These are phyloP conservation scores for Paraphoma chrysanthemicola DNA, from an alignment of 2,329 filamentous ascomycete genomes.

Conservation along the genomic window DNA sequence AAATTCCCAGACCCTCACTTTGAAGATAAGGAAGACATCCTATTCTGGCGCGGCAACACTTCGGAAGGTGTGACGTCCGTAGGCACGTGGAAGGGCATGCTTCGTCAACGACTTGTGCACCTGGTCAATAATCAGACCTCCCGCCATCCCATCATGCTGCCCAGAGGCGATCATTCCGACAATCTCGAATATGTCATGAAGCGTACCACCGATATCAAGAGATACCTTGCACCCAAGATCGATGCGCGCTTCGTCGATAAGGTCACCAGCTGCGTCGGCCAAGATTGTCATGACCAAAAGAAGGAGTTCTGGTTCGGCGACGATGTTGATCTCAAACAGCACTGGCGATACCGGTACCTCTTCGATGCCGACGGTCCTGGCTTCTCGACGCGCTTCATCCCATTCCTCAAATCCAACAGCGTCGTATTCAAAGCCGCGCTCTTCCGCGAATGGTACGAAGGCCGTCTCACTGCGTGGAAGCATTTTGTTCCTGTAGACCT, in stretches of 20 bases:
- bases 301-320: conserved; percentile 59
- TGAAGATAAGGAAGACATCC: conserved; percentile 65
- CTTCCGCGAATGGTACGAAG: conserved; percentile 81
- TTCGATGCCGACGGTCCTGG: conserved; percentile 74
- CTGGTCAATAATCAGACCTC: conserved; percentile 51
- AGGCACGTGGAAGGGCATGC: conserved; percentile 71
- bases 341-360: conserved; percentile 73
- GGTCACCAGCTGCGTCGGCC: conserved; percentile 62
- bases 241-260: conserved; percentile 67
- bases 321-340: conserved; percentile 60
- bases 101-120: conserved; percentile 74
- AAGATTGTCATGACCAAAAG: conserved; percentile 61
- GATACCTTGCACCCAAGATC: conserved; percentile 55
- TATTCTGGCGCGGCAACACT: conserved; percentile 79
- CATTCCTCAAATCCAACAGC: conserved; percentile 69
- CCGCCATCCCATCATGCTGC: conserved; percentile 41
- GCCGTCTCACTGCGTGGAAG: conserved; percentile 75
- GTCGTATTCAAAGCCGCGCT: conserved; percentile 75
- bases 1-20: conserved; percentile 63
- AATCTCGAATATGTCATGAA: conserved; percentile 65
- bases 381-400: conserved; percentile 70
- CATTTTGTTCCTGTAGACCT: conserved; percentile 82
- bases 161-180: conserved; percentile 57
- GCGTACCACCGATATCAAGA: conserved; percentile 61
- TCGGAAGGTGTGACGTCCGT: conserved; percentile 58